Evolutionary conservation across 495 filamentous ascomycete genomes (phyloP), one percentile per base, ranked within the genome.

Genomic region (Penicillium egyptiacum): DNA sequence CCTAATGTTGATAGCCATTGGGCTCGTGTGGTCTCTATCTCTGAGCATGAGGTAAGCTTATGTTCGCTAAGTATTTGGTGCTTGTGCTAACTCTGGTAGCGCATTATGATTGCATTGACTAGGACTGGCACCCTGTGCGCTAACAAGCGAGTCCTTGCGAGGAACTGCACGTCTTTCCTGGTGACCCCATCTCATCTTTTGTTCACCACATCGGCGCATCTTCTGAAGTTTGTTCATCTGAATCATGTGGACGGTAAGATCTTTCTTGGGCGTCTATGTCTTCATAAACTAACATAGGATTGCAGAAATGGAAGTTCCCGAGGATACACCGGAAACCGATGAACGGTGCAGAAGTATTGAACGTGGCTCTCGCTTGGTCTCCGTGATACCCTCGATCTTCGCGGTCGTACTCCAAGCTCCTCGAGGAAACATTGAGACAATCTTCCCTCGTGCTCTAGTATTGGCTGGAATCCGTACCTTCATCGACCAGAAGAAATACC

Each of bases 261-360:
- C 1, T 31, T 44, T 26, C 8, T 7, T 4, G 8, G 14, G 0
- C 8, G 11, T 14, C 3, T 14, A 26, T 31, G 12, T 56, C 19
- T 46, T 9, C 35, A 39, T 28, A 45, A 33, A 61, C 40, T 60
- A 28, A 66, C 35, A 10, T 23, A 10, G 7, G 10, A 20, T 4
- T 19, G 16, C 60, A 87, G 89, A 86, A 7, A 82, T 96, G 55
- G 86, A 92, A 53, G 80, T 96, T 4, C 94, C 95, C 2, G 78
- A 76, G 43, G 95, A 98, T 68, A 91, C 93, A 10, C 91, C 92
- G 7, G 92, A 96, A 64, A 87, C 79, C 26, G 94, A 98, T 64
- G 94, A 98, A 67, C 79, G 94, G 65, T 97, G 95, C 70, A 81
- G 94, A 55, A 96, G 83, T 63, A 88, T 98, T 43, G 94, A 98